Evolutionary conservation across 768 basidiomycete genomes (phyloP), one percentile per base, ranked within the genome.

Genomic region (Kwoniella heveanensis): DNA sequence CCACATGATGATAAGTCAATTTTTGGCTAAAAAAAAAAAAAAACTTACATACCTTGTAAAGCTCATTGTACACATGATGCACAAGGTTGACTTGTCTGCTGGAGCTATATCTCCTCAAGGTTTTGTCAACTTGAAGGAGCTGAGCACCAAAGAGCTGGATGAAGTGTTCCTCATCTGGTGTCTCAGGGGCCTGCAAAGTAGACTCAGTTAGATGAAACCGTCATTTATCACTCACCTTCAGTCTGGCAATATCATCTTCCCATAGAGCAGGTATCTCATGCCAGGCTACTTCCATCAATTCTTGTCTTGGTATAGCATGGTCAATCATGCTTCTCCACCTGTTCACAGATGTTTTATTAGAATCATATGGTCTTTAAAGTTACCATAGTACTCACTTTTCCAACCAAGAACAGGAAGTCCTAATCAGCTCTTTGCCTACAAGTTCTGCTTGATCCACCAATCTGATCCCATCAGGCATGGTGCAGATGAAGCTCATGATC

Each of bases 141-240:
- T 62, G 65, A 1, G 55, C 55, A 0, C 77, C 77, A 52, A 70
- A 80, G 8, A 65, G 66, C 54, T 77, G 72, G 0, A 70, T 66
- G 51, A 80, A 80, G 9, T 71, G 68, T n/a, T 72, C 72, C 32
- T 80, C 79, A 46, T 78, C 77, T 10, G 76, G 77, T 9, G 76
- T 77, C 54, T 80, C 76, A 8, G 76, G 76, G 0, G 50, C 30
- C 69, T 76, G 22, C 19, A 8, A 55, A 15, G 26, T 32, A 19
- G 39, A 13, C 5, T 54, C 36, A 64, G 50, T 32, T n/a, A 55
- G 19, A 6, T n/a, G n/a, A n/a, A n/a, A n/a, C n/a, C n/a, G n/a
- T 27, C 30, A 49, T 58, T 27, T 30, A 8, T 10, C 15, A 44
- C 64, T 66, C 57, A 74, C 74, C 26, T 52, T 30, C 10, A 77